Conservation (phyloP, 169 alveolate genomes). For the Plasmodium berghei region DNA sequence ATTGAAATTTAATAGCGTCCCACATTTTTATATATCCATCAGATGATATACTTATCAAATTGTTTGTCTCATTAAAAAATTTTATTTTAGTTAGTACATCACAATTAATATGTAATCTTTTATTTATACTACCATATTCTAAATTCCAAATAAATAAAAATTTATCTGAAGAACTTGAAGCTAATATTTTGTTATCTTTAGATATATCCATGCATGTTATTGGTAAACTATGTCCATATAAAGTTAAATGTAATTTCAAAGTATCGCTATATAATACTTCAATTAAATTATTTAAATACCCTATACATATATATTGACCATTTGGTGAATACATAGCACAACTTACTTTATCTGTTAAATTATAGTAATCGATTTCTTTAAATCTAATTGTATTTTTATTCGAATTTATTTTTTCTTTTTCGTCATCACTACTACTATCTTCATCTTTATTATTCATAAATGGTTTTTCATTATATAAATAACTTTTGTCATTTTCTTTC, state of each 20-base stretch:
- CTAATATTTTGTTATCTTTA: conserved; percentile 86
- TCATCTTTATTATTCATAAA: background rate
- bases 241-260: conserved; percentile 85
- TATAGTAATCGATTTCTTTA: conserved; percentile 58
- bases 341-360: conserved; percentile 78
- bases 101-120: conserved; percentile 80
- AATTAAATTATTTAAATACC: conserved; percentile 87
- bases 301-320: conserved; percentile 85
- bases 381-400: conserved; percentile 2
- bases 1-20: conserved; percentile 85
- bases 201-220: conserved; percentile 87
- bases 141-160: conserved; percentile 90
- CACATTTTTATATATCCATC: conserved; percentile 86
- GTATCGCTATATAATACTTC: conserved; percentile 87
- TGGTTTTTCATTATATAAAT: background rate
- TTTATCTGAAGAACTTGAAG: conserved; percentile 89
- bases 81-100: conserved; percentile 65
- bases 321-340: conserved; percentile 79
- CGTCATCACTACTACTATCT: background rate
- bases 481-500: conserved; percentile 1
- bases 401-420: conserved; percentile 11
- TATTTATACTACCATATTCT: conserved; percentile 89
- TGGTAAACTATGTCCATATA: conserved; percentile 92
- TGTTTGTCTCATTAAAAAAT: conserved; percentile 57
- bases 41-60: conserved; percentile 81